Evolutionary conservation across 129 eudicot genomes (phyloP).

Genomic region (Escallonia rubra): DNA sequence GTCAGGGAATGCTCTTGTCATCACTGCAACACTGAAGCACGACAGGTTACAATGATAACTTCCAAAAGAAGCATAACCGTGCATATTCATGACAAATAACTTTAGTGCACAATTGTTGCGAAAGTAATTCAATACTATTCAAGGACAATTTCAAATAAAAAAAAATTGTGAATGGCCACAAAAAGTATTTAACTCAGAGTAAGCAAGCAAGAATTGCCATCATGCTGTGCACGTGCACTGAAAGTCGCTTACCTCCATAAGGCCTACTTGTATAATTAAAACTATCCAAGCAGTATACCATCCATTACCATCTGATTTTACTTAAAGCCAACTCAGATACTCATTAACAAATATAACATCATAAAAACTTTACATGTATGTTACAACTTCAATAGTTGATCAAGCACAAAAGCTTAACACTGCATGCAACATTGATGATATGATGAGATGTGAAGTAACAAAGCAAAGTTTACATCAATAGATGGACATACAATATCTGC

Average conservation of each 20-base stretch:
- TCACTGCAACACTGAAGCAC: slow-evolving; percentile 83
- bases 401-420: background rate
- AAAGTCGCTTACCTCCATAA: background rate
- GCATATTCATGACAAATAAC: too few relatives aligned
- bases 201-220: background rate
- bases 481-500: slow-evolving; percentile 79
- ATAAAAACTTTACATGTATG: too few relatives aligned
- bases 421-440: slow-evolving; percentile 7
- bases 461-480: slow-evolving; percentile 8
- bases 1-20: slow-evolving; percentile 95
- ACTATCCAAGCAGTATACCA: too few relatives aligned
- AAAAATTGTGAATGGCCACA: too few relatives aligned
- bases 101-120: too few relatives aligned
- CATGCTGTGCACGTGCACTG: background rate
- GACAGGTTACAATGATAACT: too few relatives aligned
- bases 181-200: background rate
- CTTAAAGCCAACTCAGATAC: background rate
- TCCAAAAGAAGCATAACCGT: too few relatives aligned
- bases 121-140: too few relatives aligned
- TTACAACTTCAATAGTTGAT: background rate
- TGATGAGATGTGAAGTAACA: background rate
- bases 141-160: too few relatives aligned
- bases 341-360: background rate
- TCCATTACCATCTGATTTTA: too few relatives aligned
- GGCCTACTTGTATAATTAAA: too few relatives aligned